A percentile compares a stretch with the other conserved stretches of the same genome.
Evolutionary conservation across 306 rosid species (phyloP).

Genomic region (Styphnolobium japonicum): DNA sequence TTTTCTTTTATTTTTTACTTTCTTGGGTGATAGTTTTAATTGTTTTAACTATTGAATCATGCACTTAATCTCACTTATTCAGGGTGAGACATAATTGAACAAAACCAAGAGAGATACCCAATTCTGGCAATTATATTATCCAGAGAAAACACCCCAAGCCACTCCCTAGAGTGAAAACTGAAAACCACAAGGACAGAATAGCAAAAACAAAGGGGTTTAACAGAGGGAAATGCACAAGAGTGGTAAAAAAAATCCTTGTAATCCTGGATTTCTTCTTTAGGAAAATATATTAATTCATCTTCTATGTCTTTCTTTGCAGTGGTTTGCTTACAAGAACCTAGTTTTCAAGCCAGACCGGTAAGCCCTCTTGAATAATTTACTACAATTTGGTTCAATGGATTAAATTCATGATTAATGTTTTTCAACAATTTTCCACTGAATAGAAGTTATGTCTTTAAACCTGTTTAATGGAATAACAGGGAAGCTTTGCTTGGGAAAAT

Average conservation of each 20-base stretch:
- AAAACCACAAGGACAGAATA: background rate
- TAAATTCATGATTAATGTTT: background rate
- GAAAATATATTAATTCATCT: background rate
- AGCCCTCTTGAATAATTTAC: slow-evolving; percentile 14
- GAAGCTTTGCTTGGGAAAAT: slow-evolving; percentile 57
- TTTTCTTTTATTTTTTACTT: background rate
- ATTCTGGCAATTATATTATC: background rate
- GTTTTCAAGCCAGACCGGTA: slow-evolving; percentile 80
- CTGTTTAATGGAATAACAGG: slow-evolving; percentile 49
- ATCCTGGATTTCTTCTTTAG: background rate
- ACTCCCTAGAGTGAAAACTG: background rate
- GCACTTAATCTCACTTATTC: background rate
- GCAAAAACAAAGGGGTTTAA: background rate
- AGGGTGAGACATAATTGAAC: background rate
- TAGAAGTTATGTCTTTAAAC: background rate
- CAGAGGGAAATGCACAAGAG: background rate
- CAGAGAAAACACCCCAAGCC: background rate
- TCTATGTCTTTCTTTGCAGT: slow-evolving; percentile 47
- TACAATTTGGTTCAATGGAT: background rate
- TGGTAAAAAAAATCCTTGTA: background rate
- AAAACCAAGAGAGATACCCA: background rate
- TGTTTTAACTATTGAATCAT: background rate
- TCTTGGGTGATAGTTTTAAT: background rate
- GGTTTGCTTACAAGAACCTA: slow-evolving; percentile 77
- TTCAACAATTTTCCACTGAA: background rate